phyloP scores from a whole-genome alignment of 1,139 yeast genomes.

The Saccharomyces pastorianus region DNA sequence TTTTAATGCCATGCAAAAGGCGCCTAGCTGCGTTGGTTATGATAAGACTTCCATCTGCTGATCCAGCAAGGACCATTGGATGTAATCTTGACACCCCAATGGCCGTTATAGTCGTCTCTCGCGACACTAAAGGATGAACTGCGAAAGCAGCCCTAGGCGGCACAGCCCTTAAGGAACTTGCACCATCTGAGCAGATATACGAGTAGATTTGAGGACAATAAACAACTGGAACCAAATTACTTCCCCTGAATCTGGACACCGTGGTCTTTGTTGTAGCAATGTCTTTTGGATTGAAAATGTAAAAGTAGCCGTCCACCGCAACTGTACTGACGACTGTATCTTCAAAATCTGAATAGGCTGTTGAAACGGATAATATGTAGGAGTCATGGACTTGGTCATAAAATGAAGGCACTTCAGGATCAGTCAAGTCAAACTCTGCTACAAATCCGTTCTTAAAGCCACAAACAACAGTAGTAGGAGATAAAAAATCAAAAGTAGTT shows the following conservation, averaged over 20 bases:
- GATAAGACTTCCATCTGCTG: slow-evolving; percentile 50
- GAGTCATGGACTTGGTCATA: slow-evolving; percentile 42
- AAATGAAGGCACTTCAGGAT: slow-evolving; percentile 41
- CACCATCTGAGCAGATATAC: slow-evolving; percentile 38
- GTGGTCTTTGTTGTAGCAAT: slow-evolving; percentile 33
- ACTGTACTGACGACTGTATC: slow-evolving; percentile 40
- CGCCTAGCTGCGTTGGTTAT: slow-evolving; percentile 39
- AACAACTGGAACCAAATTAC: slow-evolving; percentile 27
- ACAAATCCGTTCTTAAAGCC: slow-evolving; percentile 63
- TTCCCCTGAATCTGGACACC: slow-evolving; percentile 33
- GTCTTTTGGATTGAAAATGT: slow-evolving; percentile 39
- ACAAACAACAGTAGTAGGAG: slow-evolving; percentile 42
- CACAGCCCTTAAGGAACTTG: slow-evolving; percentile 32
- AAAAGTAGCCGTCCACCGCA: slow-evolving; percentile 41
- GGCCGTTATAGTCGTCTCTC: slow-evolving; percentile 35
- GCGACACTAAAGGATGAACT: slow-evolving; percentile 34
- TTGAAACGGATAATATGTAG: slow-evolving; percentile 40
- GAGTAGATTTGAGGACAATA: slow-evolving; percentile 37
- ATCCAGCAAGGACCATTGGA: slow-evolving; percentile 56
- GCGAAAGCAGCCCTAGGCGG: slow-evolving; percentile 36
- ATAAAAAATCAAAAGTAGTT: slow-evolving; percentile 49
- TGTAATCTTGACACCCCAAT: slow-evolving; percentile 41
- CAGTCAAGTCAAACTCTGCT: slow-evolving; percentile 49
- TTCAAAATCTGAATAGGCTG: slow-evolving; percentile 37
- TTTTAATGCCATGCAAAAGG: slow-evolving; percentile 36